Base-by-base conservation (phyloP, 371 early-diverging fungal genomes). In the Saksenaea oblongispora region DNA sequence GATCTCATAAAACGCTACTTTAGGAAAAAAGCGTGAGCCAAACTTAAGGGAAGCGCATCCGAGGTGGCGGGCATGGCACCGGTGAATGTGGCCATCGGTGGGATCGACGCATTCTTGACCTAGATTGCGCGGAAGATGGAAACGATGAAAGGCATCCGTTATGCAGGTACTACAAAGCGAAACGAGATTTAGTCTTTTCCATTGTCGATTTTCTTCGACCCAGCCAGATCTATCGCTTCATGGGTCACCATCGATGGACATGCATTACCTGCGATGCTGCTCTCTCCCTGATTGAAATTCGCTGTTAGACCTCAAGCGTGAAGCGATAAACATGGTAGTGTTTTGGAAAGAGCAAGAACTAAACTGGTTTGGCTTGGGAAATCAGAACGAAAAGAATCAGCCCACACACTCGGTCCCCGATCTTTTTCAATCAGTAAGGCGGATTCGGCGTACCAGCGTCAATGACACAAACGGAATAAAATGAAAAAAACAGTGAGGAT, bases 1-100 rank as follows among this genome's bases (percentile, higher is more conserved):
- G 61, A 79, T 71, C 66, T 80, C 77, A 61, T 71, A 80, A 37
- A 79, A 76, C 1, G 69, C 62, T 34, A 61, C 67, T 10, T 59
- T 36, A 24, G 74, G 71, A 22, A 66, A 64, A 39, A 54, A 56
- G 9, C 42, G 59, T 7, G 62, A 28, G 54, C 70, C 70, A n/a
- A 67, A 36, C 59, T 65, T 66, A 35, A 77, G 64, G 2, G 66
- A 71, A 27, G 72, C 64, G 13, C 44, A 41, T 31, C 80, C 80
- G 42, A 80, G 69, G 54, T 61, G 77, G 10, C 78, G 72, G 36
- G 68, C 53, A 34, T 75, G 73, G 39, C 66, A 54, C 22, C 69
- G 71, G 42, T 63, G 62, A 11, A 60, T 54, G 55, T 64, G 67
- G 9, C 71, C 67, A 69, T 61, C 69, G 39, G 60, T 67, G 22